Percentiles rank a stretch among this genome's conserved stretches.
Conservation (phyloP, 1,284 basidiomycete genomes). For the Malassezia globosa region DNA sequence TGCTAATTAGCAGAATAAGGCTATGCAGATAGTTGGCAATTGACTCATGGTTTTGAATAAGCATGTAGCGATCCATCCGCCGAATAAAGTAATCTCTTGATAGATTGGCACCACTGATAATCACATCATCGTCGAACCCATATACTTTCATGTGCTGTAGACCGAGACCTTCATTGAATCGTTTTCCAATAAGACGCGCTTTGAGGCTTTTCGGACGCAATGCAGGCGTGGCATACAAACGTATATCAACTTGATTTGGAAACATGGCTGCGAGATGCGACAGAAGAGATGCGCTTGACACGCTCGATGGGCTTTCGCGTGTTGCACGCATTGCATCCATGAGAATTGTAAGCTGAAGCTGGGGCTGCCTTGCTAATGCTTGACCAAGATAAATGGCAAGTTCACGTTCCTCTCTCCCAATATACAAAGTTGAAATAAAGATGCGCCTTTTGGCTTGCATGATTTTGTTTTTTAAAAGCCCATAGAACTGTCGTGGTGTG, state of each 20-base stretch:
- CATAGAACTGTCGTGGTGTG: constrained; percentile 18
- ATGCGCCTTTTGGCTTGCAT: constrained; percentile 24
- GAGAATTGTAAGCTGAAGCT: constrained; percentile 62
- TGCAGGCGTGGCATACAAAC: constrained; percentile 67
- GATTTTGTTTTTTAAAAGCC: constrained; percentile 15
- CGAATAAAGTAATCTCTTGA: constrained; percentile 88
- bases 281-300: constrained; percentile 50
- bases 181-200: constrained; percentile 67
- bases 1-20: constrained; percentile 60
- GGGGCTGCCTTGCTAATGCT: constrained; percentile 50
- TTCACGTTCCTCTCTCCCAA: constrained; percentile 36
- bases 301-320: constrained; percentile 56
- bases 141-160: constrained; percentile 98
- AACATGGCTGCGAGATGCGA: constrained; percentile 49
- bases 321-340: constrained; percentile 87
- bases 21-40: constrained; percentile 72
- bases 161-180: constrained; percentile 96
- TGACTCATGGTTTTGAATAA: constrained; percentile 56
- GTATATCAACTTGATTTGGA: constrained; percentile 63
- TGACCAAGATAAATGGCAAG: constrained; percentile 21
- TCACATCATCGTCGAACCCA: constrained; percentile 76
- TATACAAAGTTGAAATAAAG: constrained; percentile 35
- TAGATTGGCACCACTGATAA: constrained; percentile 92
- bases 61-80: constrained; percentile 84
- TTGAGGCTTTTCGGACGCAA: constrained; percentile 49